Conservation (phyloP, 192 early-diverging fungal genomes). For the Coemansia sp. region DNA sequence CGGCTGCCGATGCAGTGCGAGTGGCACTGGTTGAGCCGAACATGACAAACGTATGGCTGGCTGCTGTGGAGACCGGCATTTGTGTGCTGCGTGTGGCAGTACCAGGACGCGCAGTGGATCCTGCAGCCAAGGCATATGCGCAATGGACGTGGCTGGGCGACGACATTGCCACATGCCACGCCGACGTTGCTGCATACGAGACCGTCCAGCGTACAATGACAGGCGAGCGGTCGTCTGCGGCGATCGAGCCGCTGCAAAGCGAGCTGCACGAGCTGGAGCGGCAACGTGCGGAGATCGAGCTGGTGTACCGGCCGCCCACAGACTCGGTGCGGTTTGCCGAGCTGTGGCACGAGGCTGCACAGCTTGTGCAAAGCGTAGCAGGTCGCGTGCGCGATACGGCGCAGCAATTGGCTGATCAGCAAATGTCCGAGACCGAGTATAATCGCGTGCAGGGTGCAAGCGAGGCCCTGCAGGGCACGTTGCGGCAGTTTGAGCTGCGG, state of each 20-base stretch:
- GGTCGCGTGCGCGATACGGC: conserved; percentile 18
- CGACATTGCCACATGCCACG: conserved; percentile 51
- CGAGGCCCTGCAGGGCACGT: conserved; percentile 23
- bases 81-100: conserved; percentile 70
- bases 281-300: conserved; percentile 36
- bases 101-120: conserved; percentile 80
- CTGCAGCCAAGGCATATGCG: conserved; percentile 70
- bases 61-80: conserved; percentile 46
- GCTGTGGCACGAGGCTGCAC: conserved; percentile 51
- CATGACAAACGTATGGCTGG: conserved; percentile 5
- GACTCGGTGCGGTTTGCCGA: conserved; percentile 30
- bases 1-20: conserved; percentile 13
- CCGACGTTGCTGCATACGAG: conserved; percentile 61
- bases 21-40: conserved; percentile 1
- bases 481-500: conserved; percentile 40
- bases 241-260: conserved; percentile 14
- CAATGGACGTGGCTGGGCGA: conserved; percentile 64
- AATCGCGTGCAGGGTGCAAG: conserved; percentile 1
- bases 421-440: background rate
- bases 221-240: conserved; percentile 50
- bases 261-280: conserved; percentile 19
- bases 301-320: conserved; percentile 30
- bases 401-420: background rate
- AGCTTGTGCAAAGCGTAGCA: conserved; percentile 14
- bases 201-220: conserved; percentile 63